These are phyloP conservation scores for Boletus pseudo-olivaceus DNA, from an alignment of 768 basidiomycete genomes.

Conservation along the genomic window DNA sequence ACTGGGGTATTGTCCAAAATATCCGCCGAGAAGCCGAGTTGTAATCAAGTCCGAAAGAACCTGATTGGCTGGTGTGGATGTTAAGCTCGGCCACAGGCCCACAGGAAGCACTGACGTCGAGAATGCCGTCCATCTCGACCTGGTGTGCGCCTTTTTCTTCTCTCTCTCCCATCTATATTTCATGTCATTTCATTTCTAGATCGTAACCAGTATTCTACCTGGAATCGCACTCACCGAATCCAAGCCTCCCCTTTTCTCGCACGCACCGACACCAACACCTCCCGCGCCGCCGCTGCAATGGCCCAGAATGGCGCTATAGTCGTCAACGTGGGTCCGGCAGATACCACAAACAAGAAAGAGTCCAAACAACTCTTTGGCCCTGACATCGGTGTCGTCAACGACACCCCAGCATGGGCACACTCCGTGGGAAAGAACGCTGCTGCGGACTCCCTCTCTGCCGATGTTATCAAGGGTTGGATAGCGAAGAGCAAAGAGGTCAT, in stretches of 20 bases:
- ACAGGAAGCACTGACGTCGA: conserved; percentile 4
- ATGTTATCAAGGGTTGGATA: conserved; percentile 80
- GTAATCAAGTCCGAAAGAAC: not conserved
- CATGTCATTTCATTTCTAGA: conserved; percentile 27
- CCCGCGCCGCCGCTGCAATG: conserved; percentile 49
- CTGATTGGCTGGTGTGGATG: not conserved
- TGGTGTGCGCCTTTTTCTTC: conserved; percentile 35
- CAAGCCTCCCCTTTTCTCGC: conserved; percentile 52
- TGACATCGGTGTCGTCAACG: conserved; percentile 73
- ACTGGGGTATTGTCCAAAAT: too few species aligned
- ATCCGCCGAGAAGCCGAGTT: conserved; percentile 4
- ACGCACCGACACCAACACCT: conserved; percentile 45
- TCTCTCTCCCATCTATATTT: not conserved
- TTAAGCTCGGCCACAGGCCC: not conserved
- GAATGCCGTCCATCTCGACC: conserved; percentile 32
- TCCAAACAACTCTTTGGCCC: conserved; percentile 85
- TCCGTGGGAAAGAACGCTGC: conserved; percentile 57
- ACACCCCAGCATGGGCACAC: conserved; percentile 69
- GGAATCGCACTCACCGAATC: conserved; percentile 56
- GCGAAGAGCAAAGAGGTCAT: conserved; percentile 81
- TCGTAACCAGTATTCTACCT: conserved; percentile 49
- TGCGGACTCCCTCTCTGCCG: conserved; percentile 73
- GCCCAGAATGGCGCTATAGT: conserved; percentile 36
- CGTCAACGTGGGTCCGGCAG: conserved; percentile 21
- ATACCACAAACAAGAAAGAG: conserved; percentile 40